phyloP scores from a whole-genome alignment of 805 yeast genomes.

The Yarrowia sp. region DNA sequence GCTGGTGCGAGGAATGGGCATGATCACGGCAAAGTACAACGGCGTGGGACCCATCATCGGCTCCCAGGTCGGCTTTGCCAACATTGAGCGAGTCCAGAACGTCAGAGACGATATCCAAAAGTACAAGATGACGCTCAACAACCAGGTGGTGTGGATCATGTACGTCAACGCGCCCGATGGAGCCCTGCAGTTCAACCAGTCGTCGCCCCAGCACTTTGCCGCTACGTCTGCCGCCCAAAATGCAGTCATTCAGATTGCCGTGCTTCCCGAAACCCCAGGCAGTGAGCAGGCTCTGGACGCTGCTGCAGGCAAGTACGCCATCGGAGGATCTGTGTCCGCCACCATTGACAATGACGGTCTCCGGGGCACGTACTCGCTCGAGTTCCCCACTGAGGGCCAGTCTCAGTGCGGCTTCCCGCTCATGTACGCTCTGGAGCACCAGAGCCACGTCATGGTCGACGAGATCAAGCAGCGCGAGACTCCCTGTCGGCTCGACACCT shows the following conservation, averaged over 20 bases:
- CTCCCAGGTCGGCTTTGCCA: slow-evolving; percentile 64
- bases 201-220: slow-evolving; percentile 39
- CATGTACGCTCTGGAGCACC: slow-evolving; percentile 63
- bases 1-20: slow-evolving; percentile 60
- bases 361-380: slow-evolving; percentile 23
- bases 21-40: slow-evolving; percentile 49
- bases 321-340: slow-evolving; percentile 46
- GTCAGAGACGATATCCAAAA: slow-evolving; percentile 48
- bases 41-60: slow-evolving; percentile 37
- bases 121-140: slow-evolving; percentile 52
- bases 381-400: slow-evolving; percentile 32
- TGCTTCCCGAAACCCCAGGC: slow-evolving; percentile 41
- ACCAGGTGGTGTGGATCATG: slow-evolving; percentile 62
- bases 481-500: slow-evolving; percentile 44
- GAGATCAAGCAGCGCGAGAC: slow-evolving; percentile 36
- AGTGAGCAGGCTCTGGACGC: slow-evolving; percentile 46
- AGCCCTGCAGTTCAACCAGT: slow-evolving; percentile 33
- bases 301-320: slow-evolving; percentile 62
- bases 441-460: slow-evolving; percentile 42
- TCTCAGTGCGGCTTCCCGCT: slow-evolving; percentile 34
- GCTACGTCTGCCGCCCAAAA: slow-evolving; percentile 48
- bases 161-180: slow-evolving; percentile 44
- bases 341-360: slow-evolving; percentile 29
- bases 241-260: slow-evolving; percentile 57
- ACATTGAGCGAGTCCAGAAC: slow-evolving; percentile 43